Evolutionary conservation across 768 basidiomycete genomes (phyloP), one percentile per base, ranked within the genome.

Genomic region (Strobilomyces dryophilus): DNA sequence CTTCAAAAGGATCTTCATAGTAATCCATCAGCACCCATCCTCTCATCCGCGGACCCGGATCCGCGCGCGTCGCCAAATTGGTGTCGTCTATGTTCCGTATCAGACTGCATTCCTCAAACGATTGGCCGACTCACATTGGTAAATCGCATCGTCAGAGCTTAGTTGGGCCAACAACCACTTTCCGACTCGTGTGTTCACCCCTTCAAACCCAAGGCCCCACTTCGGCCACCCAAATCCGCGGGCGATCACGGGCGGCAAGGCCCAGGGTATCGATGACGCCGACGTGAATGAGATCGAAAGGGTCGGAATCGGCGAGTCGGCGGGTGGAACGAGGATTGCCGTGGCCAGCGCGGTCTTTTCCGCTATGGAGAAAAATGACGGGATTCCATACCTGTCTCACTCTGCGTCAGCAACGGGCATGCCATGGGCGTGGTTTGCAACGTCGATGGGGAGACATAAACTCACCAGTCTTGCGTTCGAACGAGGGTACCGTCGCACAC

Each of bases 381-480:
- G 79, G 41, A 97, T 85, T 39, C 73, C 74, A 66, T 95, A 95
- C 91, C 91, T 92, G 54, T 48, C 34, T 21, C 5, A 4, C 29
- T 12, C 18, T 36, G 9, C 21, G 49, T 57, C 18, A 66, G 61
- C 29, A 17, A 45, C 35, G n/a, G 35, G n/a, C 20, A 26, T 27
- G 9, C 0, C n/a, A 40, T 24, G 24, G 24, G 2, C 21, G 10
- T 20, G 1, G 35, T 35, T 44, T 15, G 40, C 18, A 50, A 32
- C 17, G 18, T 34, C 27, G 36, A 18, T 45, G 20, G 53, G 51
- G 36, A 47, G 42, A 50, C n/a, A n/a, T 8, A 8, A 31, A 62
- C 73, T 48, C 60, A 90, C 94, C 95, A 97, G 66, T 95, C 95
- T 47, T 95, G 90, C 9, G 80, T 89, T 48, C 82, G 79, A 11